These are phyloP conservation scores for Coniochaeta sp. DNA, from an alignment of 2,329 filamentous ascomycete species.

Conservation along the genomic window DNA sequence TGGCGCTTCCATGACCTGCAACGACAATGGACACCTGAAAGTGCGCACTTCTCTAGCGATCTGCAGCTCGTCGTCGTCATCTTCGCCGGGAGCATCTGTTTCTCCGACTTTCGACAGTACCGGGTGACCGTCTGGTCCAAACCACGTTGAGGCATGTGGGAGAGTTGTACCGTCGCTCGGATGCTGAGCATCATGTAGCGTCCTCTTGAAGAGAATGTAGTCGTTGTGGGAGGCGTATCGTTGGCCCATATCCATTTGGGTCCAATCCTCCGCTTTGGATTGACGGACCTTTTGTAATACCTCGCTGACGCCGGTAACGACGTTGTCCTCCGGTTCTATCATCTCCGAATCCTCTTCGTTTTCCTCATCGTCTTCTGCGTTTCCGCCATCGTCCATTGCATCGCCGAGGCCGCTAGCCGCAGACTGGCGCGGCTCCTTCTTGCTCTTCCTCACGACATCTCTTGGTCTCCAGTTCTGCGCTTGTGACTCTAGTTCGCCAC, in stretches of 20 bases:
- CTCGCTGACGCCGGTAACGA: slow-evolving; percentile 21
- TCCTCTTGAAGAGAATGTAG: slow-evolving; percentile 50
- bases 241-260: slow-evolving; percentile 29
- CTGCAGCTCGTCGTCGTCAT: slow-evolving; percentile 59
- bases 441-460: slow-evolving; percentile 9
- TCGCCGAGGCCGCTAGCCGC: slow-evolving; percentile 4
- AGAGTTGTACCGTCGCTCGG: slow-evolving; percentile 41
- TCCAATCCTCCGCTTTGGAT: slow-evolving; percentile 34
- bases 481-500: slow-evolving; percentile 17
- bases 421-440: slow-evolving; percentile 3
- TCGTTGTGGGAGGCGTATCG: slow-evolving; percentile 51
- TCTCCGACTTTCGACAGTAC: slow-evolving; percentile 1
- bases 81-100: slow-evolving; percentile 20
- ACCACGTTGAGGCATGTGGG: slow-evolving; percentile 48
- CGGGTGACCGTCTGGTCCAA: slow-evolving; percentile 36
- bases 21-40: slow-evolving; percentile 62
- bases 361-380: slow-evolving; percentile 17
- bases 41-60: slow-evolving; percentile 56
- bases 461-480: slow-evolving; percentile 12
- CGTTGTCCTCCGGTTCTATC: slow-evolving; percentile 13
- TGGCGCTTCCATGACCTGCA: slow-evolving; percentile 57
- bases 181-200: slow-evolving; percentile 46
- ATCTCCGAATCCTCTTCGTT: slow-evolving; percentile 15
- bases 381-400: slow-evolving; percentile 5
- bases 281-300: slow-evolving; percentile 28